Percentiles rank a stretch among this genome's conserved stretches.
phyloP scores from a whole-genome alignment of 176 grass and related monocot species.

The Lolium perenne region DNA sequence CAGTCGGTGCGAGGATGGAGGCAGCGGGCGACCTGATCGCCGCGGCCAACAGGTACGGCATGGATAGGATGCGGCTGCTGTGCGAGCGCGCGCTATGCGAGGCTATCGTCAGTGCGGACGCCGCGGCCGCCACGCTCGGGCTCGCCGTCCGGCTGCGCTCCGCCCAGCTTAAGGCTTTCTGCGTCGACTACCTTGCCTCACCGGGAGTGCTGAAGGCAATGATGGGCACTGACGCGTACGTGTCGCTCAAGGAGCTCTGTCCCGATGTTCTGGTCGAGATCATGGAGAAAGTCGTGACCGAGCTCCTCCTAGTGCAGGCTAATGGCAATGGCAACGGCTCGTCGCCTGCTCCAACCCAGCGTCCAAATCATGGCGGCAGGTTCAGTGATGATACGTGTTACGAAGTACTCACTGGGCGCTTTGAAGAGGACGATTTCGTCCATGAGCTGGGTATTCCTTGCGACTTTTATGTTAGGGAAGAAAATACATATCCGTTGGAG shows the following conservation, averaged over 20 bases:
- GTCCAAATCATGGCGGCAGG: not conserved
- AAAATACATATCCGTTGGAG: no score
- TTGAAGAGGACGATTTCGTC: no score
- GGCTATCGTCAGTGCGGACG: not conserved
- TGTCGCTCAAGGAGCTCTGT: not conserved
- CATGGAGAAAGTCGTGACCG: not conserved
- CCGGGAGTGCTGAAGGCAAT: not conserved
- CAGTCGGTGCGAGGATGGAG: not conserved
- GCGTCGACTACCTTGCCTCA: not conserved
- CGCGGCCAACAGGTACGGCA: not conserved
- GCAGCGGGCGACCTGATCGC: not conserved
- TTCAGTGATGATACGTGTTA: no score
- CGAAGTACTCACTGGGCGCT: no score
- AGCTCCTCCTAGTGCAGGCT: not conserved
- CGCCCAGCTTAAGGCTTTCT: not conserved
- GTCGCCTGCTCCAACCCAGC: not conserved
- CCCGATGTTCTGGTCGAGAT: not conserved
- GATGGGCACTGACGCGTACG: not conserved
- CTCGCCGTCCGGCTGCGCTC: not conserved
- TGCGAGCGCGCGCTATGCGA: not conserved
- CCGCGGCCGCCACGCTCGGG: not conserved
- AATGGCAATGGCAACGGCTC: not conserved
- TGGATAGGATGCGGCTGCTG: not conserved
- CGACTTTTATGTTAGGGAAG: no score
- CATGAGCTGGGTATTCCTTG: no score